A percentile compares a stretch with the other conserved stretches of the same genome.
Evolutionary conservation across 192 early-diverging fungal genomes (phyloP).

Genomic region (Podila minutissima): DNA sequence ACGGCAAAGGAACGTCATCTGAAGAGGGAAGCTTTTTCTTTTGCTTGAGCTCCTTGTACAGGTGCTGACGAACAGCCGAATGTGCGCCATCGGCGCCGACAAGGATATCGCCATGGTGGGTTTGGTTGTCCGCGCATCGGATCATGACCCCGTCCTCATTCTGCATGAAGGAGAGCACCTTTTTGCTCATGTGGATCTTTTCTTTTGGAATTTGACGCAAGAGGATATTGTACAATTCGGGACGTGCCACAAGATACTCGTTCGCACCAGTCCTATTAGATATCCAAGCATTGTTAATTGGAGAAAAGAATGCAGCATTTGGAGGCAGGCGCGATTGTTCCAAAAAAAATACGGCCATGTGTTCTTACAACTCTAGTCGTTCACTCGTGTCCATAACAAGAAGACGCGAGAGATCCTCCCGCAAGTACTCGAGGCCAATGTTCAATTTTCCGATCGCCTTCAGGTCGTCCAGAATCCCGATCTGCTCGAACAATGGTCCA

Average conservation of each 20-base stretch:
- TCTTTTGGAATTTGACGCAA: background rate
- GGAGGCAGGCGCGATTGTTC: no score
- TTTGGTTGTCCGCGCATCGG: background rate
- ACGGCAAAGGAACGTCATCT: background rate
- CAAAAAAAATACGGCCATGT: no score
- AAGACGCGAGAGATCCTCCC: no score
- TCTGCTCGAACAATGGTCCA: no score
- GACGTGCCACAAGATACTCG: background rate
- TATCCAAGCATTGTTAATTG: background rate
- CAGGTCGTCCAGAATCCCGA: no score
- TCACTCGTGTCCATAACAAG: no score
- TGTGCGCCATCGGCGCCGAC: background rate
- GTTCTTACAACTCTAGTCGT: no score
- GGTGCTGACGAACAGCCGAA: background rate
- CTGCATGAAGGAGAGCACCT: background rate
- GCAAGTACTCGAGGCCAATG: background rate
- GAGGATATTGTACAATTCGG: background rate
- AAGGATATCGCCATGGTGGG: slow-evolving; percentile 1
- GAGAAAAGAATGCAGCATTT: background rate
- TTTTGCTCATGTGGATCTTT: background rate
- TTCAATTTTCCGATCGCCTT: background rate
- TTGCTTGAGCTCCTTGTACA: background rate
- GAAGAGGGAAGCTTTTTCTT: background rate
- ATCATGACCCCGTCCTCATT: background rate
- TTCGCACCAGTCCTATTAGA: background rate